Percentiles rank a stretch among this genome's conserved stretches.
phyloP scores from a whole-genome alignment of 495 filamentous ascomycete species.

The Cudoniella acicularis region DNA sequence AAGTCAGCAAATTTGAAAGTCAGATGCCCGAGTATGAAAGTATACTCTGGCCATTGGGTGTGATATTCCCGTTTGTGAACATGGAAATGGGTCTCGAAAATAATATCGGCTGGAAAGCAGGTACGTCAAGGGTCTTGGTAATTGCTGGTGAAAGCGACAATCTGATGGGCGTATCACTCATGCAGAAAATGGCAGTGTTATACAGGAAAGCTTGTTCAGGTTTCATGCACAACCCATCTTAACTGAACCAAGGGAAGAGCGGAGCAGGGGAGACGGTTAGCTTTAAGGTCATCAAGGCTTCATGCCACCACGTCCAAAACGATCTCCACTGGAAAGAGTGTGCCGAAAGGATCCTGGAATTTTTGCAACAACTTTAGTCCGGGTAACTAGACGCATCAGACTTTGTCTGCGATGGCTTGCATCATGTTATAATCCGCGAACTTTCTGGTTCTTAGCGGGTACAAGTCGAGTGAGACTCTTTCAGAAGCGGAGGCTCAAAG shows the following conservation, averaged over 20 bases:
- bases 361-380: conserved; percentile 31
- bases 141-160: conserved; percentile 36
- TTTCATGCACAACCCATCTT: conserved; percentile 8
- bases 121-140: conserved; percentile 32
- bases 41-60: conserved; percentile 40
- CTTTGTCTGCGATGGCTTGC: no score
- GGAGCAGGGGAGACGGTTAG: conserved; percentile 27
- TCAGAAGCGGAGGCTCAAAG: no score
- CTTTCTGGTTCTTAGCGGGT: no score
- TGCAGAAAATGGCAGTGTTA: conserved; percentile 22
- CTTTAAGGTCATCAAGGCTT: conserved; percentile 31
- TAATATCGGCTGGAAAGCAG: conserved; percentile 27
- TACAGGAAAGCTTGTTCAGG: conserved; percentile 25
- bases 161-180: conserved; percentile 27
- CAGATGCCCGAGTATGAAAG: conserved; percentile 39
- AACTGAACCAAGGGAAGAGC: conserved; percentile 18
- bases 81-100: conserved; percentile 30
- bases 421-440: no score
- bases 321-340: conserved; percentile 37
- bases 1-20: conserved; percentile 34
- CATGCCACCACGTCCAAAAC: conserved; percentile 46
- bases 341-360: conserved; percentile 34
- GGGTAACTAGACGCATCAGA: no score
- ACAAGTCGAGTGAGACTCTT: no score
- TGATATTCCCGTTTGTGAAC: conserved; percentile 37